These are phyloP conservation scores for Epichloe amarillans DNA, from an alignment of 2,329 filamentous ascomycete genomes.

Conservation along the genomic window DNA sequence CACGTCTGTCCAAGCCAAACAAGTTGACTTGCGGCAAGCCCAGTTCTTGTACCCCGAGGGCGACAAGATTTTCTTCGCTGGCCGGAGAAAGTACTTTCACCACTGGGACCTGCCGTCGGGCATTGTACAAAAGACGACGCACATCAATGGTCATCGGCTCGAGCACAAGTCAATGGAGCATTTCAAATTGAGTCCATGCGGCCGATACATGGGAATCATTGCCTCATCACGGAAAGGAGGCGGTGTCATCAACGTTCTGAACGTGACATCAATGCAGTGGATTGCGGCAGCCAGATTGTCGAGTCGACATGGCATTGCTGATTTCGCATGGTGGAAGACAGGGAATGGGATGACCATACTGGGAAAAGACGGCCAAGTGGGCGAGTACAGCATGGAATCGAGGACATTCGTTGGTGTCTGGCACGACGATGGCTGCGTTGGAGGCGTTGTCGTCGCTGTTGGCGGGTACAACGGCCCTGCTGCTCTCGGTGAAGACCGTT, in stretches of 20 bases:
- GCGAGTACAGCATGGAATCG: constrained; percentile 66
- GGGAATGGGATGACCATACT: constrained; percentile 71
- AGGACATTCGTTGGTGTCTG: constrained; percentile 66
- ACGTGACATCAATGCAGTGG: constrained; percentile 75
- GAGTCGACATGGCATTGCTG: constrained; percentile 68
- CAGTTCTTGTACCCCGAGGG: constrained; percentile 63
- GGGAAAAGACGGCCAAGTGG: constrained; percentile 77
- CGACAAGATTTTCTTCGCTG: constrained; percentile 75
- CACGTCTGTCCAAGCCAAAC: constrained; percentile 76
- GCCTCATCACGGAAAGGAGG: constrained; percentile 74
- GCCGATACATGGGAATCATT: constrained; percentile 70
- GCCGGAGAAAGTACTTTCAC: constrained; percentile 83
- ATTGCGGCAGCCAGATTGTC: constrained; percentile 70
- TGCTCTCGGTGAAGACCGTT: constrained; percentile 64
- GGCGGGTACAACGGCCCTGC: constrained; percentile 53
- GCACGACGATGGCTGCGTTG: constrained; percentile 81
- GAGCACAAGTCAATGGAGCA: constrained; percentile 86
- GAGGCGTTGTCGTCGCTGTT: constrained; percentile 68
- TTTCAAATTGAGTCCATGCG: constrained; percentile 79
- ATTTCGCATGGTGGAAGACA: constrained; percentile 86
- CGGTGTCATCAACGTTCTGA: constrained; percentile 76
- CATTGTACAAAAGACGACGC: constrained; percentile 65
- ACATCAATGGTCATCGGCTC: constrained; percentile 59
- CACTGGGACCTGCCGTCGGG: constrained; percentile 82
- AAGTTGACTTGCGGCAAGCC: constrained; percentile 72